Percentiles rank a stretch among this genome's conserved stretches.
Evolutionary conservation across 2,329 filamentous ascomycete species (phyloP).

Genomic region (Trichoderma sp.): DNA sequence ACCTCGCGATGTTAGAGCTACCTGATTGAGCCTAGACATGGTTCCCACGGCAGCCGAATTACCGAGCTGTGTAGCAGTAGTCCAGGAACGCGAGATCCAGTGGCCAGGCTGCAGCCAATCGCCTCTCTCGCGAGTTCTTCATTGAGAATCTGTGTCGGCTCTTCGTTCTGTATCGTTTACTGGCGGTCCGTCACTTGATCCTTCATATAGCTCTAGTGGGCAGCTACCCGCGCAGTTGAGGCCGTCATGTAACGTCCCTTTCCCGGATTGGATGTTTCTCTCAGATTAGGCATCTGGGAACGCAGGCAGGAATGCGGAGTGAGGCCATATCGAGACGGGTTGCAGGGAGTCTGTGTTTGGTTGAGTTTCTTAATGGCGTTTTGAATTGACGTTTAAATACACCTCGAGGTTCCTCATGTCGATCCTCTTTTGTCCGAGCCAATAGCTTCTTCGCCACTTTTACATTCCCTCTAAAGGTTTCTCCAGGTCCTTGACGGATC

Average conservation of each 20-base stretch:
- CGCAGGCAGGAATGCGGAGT: background rate
- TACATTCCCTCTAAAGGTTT: background rate
- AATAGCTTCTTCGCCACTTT: slow-evolving; percentile 16
- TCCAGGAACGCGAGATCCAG: slow-evolving; percentile 26
- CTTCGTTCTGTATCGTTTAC: background rate
- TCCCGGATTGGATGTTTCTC: slow-evolving; percentile 11
- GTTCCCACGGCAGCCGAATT: slow-evolving; percentile 17
- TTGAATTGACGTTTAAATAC: slow-evolving; percentile 6
- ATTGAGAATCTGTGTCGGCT: slow-evolving; percentile 21
- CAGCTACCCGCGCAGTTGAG: background rate
- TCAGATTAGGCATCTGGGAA: slow-evolving; percentile 8
- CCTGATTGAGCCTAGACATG: slow-evolving; percentile 14
- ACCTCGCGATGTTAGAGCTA: slow-evolving; percentile 16
- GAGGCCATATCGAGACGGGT: slow-evolving; percentile 1
- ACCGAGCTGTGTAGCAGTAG: slow-evolving; percentile 26
- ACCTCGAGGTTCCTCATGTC: background rate
- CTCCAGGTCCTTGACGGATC: slow-evolving; percentile 22
- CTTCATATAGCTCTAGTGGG: slow-evolving; percentile 18
- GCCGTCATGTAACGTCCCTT: slow-evolving; percentile 26
- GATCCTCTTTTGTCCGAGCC: background rate
- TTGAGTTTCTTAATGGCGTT: background rate
- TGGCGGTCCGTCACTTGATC: slow-evolving; percentile 23
- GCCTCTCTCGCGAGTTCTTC: slow-evolving; percentile 3
- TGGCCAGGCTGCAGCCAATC: slow-evolving; percentile 15
- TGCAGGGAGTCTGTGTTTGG: background rate